These are phyloP conservation scores for Nicotiana otophora DNA, from an alignment of 257 asterid species.

Conservation along the genomic window DNA sequence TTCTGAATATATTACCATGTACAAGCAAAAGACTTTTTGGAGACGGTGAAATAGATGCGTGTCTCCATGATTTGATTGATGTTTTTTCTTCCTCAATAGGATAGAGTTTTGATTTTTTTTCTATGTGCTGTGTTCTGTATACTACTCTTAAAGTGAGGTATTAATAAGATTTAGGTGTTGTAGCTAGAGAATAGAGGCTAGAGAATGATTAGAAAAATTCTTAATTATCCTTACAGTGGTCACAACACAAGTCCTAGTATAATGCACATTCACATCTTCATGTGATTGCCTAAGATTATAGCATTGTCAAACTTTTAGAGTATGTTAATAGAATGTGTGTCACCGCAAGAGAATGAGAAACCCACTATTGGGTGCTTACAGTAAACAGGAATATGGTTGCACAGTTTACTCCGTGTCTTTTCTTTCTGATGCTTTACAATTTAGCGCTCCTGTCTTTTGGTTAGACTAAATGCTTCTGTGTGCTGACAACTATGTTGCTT, in stretches of 20 bases:
- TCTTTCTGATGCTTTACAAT: background rate
- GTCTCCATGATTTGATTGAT: background rate
- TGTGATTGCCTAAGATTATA: background rate
- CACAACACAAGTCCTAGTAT: no score
- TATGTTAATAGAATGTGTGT: background rate
- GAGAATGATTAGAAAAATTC: constrained; percentile 2
- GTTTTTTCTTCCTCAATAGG: background rate
- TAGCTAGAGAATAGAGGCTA: background rate
- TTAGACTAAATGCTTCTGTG: background rate
- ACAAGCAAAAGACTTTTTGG: background rate
- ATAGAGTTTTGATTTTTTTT: background rate
- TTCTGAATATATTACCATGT: background rate
- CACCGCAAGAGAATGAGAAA: background rate
- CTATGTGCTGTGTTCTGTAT: background rate
- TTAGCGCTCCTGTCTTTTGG: background rate
- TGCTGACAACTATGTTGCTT: constrained; percentile 13
- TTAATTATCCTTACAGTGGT: background rate
- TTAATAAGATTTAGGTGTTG: background rate
- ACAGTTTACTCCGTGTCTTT: background rate
- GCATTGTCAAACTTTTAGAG: background rate
- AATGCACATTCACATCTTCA: background rate
- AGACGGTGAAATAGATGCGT: background rate
- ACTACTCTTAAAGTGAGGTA: background rate
- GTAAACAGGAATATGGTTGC: background rate
- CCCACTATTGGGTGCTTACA: background rate